Conservation (phyloP, 352 stramenopile species). For the Saprolegnia diclina region DNA sequence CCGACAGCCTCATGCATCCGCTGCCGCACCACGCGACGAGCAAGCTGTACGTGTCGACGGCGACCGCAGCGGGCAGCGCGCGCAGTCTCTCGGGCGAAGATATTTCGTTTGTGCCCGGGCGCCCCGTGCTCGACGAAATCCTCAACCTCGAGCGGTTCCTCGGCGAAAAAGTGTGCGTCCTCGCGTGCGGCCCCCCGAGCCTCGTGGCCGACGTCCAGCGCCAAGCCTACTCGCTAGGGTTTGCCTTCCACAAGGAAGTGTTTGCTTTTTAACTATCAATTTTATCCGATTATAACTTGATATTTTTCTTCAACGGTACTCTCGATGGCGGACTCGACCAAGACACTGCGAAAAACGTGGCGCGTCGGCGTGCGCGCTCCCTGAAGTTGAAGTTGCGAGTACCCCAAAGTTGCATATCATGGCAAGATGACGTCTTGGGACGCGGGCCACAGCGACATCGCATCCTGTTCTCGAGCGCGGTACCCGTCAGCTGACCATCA, state of each 20-base stretch:
- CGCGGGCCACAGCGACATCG: no score
- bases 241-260: slow-evolving; percentile 81
- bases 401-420: no score
- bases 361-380: no score
- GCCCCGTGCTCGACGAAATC: slow-evolving; percentile 58
- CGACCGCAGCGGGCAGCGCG: slow-evolving; percentile 35
- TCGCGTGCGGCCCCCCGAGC: slow-evolving; percentile 65
- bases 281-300: background rate
- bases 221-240: slow-evolving; percentile 54
- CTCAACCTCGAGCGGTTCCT: slow-evolving; percentile 67
- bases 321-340: no score
- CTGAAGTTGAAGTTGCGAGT: no score
- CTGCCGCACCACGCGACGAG: slow-evolving; percentile 48
- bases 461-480: no score
- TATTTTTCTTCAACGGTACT: no score
- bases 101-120: slow-evolving; percentile 44
- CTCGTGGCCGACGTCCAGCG: slow-evolving; percentile 63
- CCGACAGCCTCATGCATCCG: slow-evolving; percentile 59
- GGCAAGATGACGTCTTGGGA: no score
- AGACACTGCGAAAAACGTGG: no score
- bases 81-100: slow-evolving; percentile 47
- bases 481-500: no score
- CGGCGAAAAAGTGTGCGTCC: slow-evolving; percentile 42
- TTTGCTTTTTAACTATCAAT: slow-evolving; percentile 49
- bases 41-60: slow-evolving; percentile 60